Evolutionary conservation across 1,284 basidiomycete species (phyloP).

Genomic region (Stygiomarasmius scandens): DNA sequence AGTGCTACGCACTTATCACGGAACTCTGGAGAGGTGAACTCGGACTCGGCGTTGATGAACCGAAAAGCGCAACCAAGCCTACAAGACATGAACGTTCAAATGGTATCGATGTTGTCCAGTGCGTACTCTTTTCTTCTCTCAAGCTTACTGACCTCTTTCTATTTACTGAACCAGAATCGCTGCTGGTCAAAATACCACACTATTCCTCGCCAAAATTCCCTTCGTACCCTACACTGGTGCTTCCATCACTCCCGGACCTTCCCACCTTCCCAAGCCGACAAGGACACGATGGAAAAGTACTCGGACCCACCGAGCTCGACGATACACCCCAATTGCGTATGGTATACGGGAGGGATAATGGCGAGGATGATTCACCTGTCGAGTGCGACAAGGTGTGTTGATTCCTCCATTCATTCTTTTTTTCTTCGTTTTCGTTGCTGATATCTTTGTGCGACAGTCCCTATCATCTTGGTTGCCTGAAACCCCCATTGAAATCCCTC

Average conservation of each 20-base stretch:
- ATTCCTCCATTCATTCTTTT: constrained; percentile 4
- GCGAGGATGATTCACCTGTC: constrained; percentile 67
- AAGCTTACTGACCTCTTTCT: neutral
- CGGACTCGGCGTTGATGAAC: constrained; percentile 77
- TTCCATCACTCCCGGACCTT: too few species aligned
- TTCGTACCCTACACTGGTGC: constrained; percentile 21
- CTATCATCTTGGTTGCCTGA: constrained; percentile 83
- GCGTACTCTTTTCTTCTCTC: constrained; percentile 50
- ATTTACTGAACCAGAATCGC: constrained; percentile 58
- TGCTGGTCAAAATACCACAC: constrained; percentile 83
- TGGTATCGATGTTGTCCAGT: constrained; percentile 64
- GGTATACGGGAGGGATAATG: constrained; percentile 69
- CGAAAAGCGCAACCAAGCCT: constrained; percentile 89
- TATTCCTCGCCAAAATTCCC: constrained; percentile 72
- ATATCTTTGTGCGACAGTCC: constrained; percentile 75
- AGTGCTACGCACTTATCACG: too few species aligned
- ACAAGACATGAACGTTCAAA: constrained; percentile 69
- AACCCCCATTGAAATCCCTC: constrained; percentile 73
- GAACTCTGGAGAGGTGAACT: constrained; percentile 61
- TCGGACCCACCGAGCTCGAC: constrained; percentile 75
- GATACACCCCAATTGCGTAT: constrained; percentile 73
- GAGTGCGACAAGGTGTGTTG: constrained; percentile 84
- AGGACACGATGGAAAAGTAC: constrained; percentile 38
- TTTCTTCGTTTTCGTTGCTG: constrained; percentile 1
- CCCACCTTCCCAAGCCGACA: neutral